Evolutionary conservation across 139 green algal species (phyloP), one percentile per base, ranked within the genome.

Genomic region (Micractinium conductrix): DNA sequence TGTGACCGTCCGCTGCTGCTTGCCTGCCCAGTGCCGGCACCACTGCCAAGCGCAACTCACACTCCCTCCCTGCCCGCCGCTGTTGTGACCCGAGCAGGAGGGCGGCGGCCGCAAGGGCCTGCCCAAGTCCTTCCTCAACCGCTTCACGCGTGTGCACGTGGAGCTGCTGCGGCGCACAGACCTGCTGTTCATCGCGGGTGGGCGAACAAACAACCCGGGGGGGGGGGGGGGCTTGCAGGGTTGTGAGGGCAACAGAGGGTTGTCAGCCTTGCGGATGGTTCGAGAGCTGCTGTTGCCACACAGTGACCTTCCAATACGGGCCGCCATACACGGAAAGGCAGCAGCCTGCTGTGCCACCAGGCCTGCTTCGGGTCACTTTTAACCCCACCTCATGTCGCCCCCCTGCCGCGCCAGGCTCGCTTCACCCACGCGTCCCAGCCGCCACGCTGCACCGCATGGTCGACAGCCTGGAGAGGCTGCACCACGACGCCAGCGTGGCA

Each of bases 61-160:
- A 10, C 81, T 58, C 48, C 48, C 89, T 93, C 38, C 89, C 91
- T 1, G 78, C 83, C 53, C 98, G 98, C 89, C 88, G 93, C 28
- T 78, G 97, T 45, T 97, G 97, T 85, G 94, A 84, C 93, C 92
- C 0, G 24, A 93, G 71, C 86, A 91, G 74, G 95, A 99, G 89
- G 97, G 97, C 17, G 97, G 97, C 14, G 97, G 97, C 22, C 91
- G 97, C 69, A 98, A 98, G 87, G 97, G 97, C 22, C 92, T 99
- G 78, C 97, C 97, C 45, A 94, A 92, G 74, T 98, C 94, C 12
- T 99, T 99, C 89, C 91, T 99, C 43, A 99, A 99, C 87, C 91
- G 97, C 70, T 99, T 99, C 92, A 98, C 92, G 2, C 89, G 95
- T 22, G 96, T 99, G 40, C 87, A 92, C 63, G 91, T 98, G 55